Conservation (phyloP, 495 filamentous ascomycete genomes). For the Penicillium soppii region DNA sequence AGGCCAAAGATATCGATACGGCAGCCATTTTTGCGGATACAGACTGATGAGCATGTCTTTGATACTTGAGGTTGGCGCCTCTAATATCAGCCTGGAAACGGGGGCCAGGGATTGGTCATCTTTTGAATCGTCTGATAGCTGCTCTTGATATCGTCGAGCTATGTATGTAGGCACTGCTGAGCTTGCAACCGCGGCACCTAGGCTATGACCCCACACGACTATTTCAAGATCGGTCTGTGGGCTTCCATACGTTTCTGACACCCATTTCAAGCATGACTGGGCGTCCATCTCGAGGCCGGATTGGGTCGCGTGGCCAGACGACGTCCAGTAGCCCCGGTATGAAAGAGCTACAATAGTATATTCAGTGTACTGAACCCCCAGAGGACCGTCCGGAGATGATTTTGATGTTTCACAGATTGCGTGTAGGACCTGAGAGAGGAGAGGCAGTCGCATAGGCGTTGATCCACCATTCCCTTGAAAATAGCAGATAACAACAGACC, state of each 20-base stretch:
- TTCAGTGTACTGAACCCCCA: constrained; percentile 8
- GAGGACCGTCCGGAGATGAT: background rate
- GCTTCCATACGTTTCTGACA: constrained; percentile 33
- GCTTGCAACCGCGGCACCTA: constrained; percentile 60
- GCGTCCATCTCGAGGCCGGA: constrained; percentile 64
- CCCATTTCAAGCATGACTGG: constrained; percentile 57
- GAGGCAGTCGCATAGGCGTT: constrained; percentile 64
- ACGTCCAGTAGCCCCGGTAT: constrained; percentile 80
- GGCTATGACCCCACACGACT: constrained; percentile 79
- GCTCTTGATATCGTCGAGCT: constrained; percentile 16
- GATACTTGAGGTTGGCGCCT: constrained; percentile 75
- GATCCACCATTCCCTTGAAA: constrained; percentile 45
- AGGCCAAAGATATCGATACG: constrained; percentile 62
- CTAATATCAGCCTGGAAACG: constrained; percentile 60
- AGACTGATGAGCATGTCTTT: constrained; percentile 70
- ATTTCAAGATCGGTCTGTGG: constrained; percentile 41
- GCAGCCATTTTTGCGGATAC: constrained; percentile 82
- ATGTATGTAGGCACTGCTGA: constrained; percentile 52
- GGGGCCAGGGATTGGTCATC: constrained; percentile 13
- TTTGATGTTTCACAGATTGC: constrained; percentile 7
- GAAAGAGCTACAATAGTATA: constrained; percentile 66
- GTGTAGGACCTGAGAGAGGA: constrained; percentile 54
- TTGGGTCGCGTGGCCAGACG: constrained; percentile 65
- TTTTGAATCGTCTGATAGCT: background rate
- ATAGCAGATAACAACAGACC: constrained; percentile 34